phyloP scores from a whole-genome alignment of 305 asterid species.

The Solanum aculeatissimum region DNA sequence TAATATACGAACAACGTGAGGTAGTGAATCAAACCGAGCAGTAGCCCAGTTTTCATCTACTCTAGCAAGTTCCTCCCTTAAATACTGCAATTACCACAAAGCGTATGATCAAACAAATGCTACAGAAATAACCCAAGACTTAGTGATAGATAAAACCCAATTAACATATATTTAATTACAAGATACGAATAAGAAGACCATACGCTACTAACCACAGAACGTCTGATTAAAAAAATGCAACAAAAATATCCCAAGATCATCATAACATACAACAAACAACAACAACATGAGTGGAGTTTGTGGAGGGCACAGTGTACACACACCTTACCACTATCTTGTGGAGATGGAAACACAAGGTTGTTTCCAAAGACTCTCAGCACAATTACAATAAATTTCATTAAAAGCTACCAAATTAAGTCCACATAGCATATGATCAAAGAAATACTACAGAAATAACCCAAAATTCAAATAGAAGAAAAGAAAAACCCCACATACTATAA shows the following conservation, averaged over 20 bases:
- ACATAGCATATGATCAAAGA: background rate
- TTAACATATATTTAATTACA: background rate
- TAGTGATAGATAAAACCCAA: background rate
- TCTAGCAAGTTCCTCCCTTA: constrained; percentile 80
- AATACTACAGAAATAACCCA: background rate
- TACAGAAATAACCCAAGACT: background rate
- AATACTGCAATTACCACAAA: constrained; percentile 47
- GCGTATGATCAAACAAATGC: constrained; percentile 2
- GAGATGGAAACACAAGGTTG: no score
- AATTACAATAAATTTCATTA: background rate
- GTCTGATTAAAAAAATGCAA: background rate
- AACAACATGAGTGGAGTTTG: no score
- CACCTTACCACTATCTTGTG: no score
- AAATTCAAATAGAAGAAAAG: background rate
- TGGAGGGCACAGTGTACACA: no score
- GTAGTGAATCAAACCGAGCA: constrained; percentile 95
- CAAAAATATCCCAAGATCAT: background rate
- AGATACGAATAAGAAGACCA: background rate
- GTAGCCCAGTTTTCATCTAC: constrained; percentile 96
- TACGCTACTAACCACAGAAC: background rate
- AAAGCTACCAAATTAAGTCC: background rate
- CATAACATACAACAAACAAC: background rate
- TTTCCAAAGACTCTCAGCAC: background rate
- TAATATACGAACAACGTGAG: constrained; percentile 96
- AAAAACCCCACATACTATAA: background rate